phyloP scores from a whole-genome alignment of 31 red algal genomes.

The Odonthalia washingtoniensis region DNA sequence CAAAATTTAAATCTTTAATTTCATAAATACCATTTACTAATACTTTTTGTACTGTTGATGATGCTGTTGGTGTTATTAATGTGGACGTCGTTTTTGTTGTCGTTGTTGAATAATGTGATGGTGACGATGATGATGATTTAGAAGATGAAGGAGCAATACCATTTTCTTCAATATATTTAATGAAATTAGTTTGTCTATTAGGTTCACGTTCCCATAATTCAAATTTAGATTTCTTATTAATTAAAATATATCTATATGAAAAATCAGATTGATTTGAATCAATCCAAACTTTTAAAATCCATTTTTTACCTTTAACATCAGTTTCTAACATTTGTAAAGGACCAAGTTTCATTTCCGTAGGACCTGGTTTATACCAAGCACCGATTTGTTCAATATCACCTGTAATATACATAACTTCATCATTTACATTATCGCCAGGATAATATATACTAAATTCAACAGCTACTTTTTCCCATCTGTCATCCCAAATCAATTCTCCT shows the following conservation, averaged over 20 bases:
- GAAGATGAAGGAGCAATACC: too few species aligned
- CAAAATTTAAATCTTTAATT: slow-evolving; percentile 85
- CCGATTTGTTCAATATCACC: slow-evolving; percentile 85
- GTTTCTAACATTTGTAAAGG: slow-evolving; percentile 80
- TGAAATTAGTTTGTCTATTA: slow-evolving; percentile 69
- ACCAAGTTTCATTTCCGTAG: slow-evolving; percentile 74
- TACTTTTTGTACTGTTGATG: neutral
- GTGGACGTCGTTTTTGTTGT: too few species aligned
- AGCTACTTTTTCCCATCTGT: slow-evolving; percentile 67
- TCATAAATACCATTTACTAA: slow-evolving; percentile 54
- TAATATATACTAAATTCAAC: slow-evolving; percentile 82
- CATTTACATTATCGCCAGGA: slow-evolving; percentile 46
- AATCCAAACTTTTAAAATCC: slow-evolving; percentile 60
- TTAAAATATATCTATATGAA: slow-evolving; percentile 78
- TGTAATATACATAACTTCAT: slow-evolving; percentile 70
- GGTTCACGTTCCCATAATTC: slow-evolving; percentile 93
- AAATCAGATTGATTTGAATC: slow-evolving; percentile 30
- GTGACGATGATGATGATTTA: too few species aligned
- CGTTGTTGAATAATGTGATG: too few species aligned
- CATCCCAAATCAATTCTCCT: slow-evolving; percentile 43
- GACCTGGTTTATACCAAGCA: slow-evolving; percentile 85
- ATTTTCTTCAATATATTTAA: too few species aligned
- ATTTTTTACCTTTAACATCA: slow-evolving; percentile 80
- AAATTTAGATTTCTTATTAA: slow-evolving; percentile 46
- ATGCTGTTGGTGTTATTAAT: too few species aligned